Conservation (phyloP, 306 rosid species). For the Sechiopsis laciniata region DNA sequence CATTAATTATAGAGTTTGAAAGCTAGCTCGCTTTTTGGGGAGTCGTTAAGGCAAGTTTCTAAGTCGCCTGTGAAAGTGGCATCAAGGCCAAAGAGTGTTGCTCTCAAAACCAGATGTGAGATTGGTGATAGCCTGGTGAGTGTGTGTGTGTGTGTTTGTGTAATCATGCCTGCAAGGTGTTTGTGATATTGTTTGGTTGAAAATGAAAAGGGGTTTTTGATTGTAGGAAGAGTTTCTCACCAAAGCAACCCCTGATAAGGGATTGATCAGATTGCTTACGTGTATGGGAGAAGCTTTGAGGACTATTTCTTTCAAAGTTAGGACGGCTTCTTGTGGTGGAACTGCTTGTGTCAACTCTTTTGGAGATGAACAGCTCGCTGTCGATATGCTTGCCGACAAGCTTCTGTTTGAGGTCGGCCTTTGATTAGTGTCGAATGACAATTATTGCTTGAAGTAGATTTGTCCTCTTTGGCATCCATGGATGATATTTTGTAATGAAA, state of each 20-base stretch:
- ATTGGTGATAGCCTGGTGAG: slow-evolving; percentile 93
- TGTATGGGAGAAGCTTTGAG: slow-evolving; percentile 95
- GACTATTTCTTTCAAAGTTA: slow-evolving; percentile 90
- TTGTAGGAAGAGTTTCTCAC: slow-evolving; percentile 80
- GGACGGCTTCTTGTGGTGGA: slow-evolving; percentile 97
- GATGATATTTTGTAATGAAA: background rate
- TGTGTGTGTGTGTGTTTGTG: background rate
- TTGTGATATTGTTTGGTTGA: background rate
- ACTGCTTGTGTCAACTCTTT: slow-evolving; percentile 94
- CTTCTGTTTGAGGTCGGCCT: slow-evolving; percentile 78
- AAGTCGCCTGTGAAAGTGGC: slow-evolving; percentile 49
- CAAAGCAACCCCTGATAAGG: slow-evolving; percentile 87
- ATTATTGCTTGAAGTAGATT: no score
- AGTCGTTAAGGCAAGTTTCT: slow-evolving; percentile 55
- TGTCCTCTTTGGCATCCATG: background rate
- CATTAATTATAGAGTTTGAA: slow-evolving; percentile 46
- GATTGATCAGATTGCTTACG: slow-evolving; percentile 61
- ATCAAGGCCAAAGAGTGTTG: slow-evolving; percentile 45
- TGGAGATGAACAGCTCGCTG: slow-evolving; percentile 98
- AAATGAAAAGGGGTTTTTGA: background rate
- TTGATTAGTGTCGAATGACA: background rate
- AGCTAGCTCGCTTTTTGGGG: slow-evolving; percentile 79
- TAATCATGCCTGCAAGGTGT: background rate
- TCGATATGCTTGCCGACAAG: slow-evolving; percentile 83
- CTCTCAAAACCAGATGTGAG: slow-evolving; percentile 57